phyloP scores from a whole-genome alignment of 2,329 filamentous ascomycete genomes.

The Calonectria naviculata region DNA sequence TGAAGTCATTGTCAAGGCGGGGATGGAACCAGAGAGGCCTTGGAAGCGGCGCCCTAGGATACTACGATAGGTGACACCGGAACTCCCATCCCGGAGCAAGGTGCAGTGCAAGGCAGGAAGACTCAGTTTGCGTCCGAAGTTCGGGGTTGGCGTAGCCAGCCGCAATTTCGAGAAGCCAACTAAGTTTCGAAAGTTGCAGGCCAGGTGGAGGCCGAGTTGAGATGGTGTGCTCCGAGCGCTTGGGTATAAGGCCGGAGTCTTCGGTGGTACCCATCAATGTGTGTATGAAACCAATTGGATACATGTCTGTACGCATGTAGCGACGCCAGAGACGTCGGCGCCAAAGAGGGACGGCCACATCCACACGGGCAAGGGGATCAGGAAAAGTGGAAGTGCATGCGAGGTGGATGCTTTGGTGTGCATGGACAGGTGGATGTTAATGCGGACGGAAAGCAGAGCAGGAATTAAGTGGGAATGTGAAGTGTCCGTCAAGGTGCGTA shows the following conservation, averaged over 20 bases:
- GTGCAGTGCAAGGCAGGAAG: slow-evolving; percentile 2
- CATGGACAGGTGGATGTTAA: slow-evolving; percentile 4
- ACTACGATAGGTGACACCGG: background rate
- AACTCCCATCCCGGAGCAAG: slow-evolving; percentile 2
- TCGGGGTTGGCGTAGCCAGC: slow-evolving; percentile 11
- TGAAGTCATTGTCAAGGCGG: slow-evolving; percentile 3
- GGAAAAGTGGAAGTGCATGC: background rate
- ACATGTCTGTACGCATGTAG: background rate
- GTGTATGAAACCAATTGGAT: background rate
- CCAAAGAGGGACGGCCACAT: slow-evolving; percentile 4
- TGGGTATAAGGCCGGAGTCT: background rate
- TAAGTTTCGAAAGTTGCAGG: slow-evolving; percentile 17
- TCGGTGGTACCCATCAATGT: background rate
- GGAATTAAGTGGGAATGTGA: slow-evolving; percentile 15
- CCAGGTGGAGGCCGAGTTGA: slow-evolving; percentile 13
- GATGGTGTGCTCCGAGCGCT: slow-evolving; percentile 13
- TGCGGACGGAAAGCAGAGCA: background rate
- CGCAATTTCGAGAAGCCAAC: slow-evolving; percentile 23
- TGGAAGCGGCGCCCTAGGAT: background rate
- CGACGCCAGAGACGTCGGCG: background rate
- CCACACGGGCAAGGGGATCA: slow-evolving; percentile 13
- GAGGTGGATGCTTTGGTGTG: slow-evolving; percentile 9
- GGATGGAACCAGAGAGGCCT: background rate
- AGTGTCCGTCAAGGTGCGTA: slow-evolving; percentile 19
- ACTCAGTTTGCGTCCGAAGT: slow-evolving; percentile 13